A percentile compares a stretch with the other conserved stretches of the same genome.
Evolutionary conservation across 78 protist species (phyloP).

Genomic region (Acrasis kona): DNA sequence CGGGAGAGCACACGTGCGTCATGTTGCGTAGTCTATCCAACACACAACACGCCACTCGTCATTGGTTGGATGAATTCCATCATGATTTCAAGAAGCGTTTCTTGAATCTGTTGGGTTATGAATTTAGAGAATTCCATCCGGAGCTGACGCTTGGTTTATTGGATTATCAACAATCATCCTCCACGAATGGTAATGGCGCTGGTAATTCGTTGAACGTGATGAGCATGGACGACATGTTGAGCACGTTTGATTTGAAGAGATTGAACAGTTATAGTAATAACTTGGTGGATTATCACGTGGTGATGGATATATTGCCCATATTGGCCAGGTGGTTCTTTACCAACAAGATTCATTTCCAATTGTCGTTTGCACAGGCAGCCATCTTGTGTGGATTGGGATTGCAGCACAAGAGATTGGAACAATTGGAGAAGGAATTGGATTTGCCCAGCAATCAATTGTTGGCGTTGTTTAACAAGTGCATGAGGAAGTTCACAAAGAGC

Average conservation of each 20-base stretch:
- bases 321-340: slow-evolving; percentile 57
- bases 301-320: slow-evolving; percentile 81
- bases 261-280: slow-evolving; percentile 53
- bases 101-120: slow-evolving; percentile 17
- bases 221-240: neutral
- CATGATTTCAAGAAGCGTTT: slow-evolving; percentile 48
- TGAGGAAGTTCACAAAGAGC: neutral
- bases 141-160: slow-evolving; percentile 8
- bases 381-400: slow-evolving; percentile 77
- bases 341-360: slow-evolving; percentile 8
- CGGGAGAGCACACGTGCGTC: slow-evolving; percentile 95
- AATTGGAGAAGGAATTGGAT: slow-evolving; percentile 5
- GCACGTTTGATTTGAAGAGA: slow-evolving; percentile 71
- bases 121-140: slow-evolving; percentile 13
- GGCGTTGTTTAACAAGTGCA: slow-evolving; percentile 38
- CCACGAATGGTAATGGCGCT: neutral
- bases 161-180: neutral
- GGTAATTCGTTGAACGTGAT: neutral
- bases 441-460: slow-evolving; percentile 19
- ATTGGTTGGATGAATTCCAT: neutral
- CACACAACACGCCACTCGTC: neutral
- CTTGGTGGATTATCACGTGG: slow-evolving; percentile 77
- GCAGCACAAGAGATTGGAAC: slow-evolving; percentile 65
- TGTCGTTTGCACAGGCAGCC: slow-evolving; percentile 66
- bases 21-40: slow-evolving; percentile 48